Evolutionary conservation across 352 stramenopile genomes (phyloP).

Genomic region (Discostella stelligera): DNA sequence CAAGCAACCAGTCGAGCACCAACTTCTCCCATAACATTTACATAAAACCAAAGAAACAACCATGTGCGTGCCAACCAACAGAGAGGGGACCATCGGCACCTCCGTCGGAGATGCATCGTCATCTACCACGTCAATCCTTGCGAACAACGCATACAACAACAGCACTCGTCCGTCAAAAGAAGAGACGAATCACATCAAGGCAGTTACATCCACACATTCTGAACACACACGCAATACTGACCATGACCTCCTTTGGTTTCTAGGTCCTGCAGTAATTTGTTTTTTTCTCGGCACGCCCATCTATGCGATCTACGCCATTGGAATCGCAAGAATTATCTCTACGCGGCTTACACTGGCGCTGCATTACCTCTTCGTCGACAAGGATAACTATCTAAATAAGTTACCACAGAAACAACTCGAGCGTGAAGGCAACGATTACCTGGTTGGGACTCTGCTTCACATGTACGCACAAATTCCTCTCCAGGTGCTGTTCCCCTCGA

Average conservation of each 20-base stretch:
- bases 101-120: slow-evolving; percentile 43
- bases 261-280: slow-evolving; percentile 51
- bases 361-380: slow-evolving; percentile 67
- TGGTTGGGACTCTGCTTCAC: slow-evolving; percentile 58
- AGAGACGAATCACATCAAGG: slow-evolving; percentile 56
- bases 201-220: slow-evolving; percentile 63
- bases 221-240: slow-evolving; percentile 51
- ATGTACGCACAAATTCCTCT: slow-evolving; percentile 67
- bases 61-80: slow-evolving; percentile 46
- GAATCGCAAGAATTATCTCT: slow-evolving; percentile 54
- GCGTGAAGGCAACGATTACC: slow-evolving; percentile 61
- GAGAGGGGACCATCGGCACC: slow-evolving; percentile 17
- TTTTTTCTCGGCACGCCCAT: slow-evolving; percentile 49
- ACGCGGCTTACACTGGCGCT: slow-evolving; percentile 57
- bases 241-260: slow-evolving; percentile 60
- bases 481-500: slow-evolving; percentile 62
- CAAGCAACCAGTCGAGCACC: too few species aligned
- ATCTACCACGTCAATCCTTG: slow-evolving; percentile 34
- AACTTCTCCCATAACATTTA: too few species aligned
- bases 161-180: slow-evolving; percentile 44
- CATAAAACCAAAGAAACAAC: slow-evolving; percentile 11
- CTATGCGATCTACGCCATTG: slow-evolving; percentile 58
- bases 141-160: slow-evolving; percentile 50
- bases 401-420: slow-evolving; percentile 60
- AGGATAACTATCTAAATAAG: slow-evolving; percentile 74